Base-by-base conservation (phyloP, 176 grass and related monocot genomes). In the Cenchrus americanus region DNA sequence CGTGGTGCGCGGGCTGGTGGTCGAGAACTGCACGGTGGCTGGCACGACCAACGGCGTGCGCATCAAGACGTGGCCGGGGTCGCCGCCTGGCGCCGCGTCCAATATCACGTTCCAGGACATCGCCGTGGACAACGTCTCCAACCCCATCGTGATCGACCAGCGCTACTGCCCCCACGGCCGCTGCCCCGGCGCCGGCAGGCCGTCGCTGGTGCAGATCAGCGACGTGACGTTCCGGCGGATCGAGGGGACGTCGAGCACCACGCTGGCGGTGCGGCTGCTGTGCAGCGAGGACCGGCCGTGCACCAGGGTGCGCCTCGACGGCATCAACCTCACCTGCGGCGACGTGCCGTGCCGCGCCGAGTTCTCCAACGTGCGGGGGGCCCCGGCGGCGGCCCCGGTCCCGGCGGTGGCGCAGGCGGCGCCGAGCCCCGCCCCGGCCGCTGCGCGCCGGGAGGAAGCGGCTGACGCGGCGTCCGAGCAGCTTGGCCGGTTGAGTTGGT, bases 131-230 rank as follows among this genome's bases (percentile, higher is more conserved):
- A 54, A 66, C 77, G 89, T 92, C 43, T 65, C 82, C 62, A 97
- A 94, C 69, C 91, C 94, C 72, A 86, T 97, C 82, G 64, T 97
- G 60, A 90, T 97, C 47, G 94, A 97, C 81, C 91, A 97, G 84
- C 10, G 22, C 0, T 97, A 97, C 80, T 92, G 89, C 84, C 89
- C 91, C 3, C 57, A 84, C 42, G 18, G 57, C 19, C 47, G 8
- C 6, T 97, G 94, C 86, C 8, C 62, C 47, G 15, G 27, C 79
- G 30, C 34, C 60, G 43, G 43, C 43, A 44, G 6, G 82, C 90
- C 90, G 0, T 92, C 86, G 14, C 54, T 50, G 68, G 90, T 89
- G 63, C 61, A 88, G 86, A 92, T 88, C 72, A 88, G 86, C 79
- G 75, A 88, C 66, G 79, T 92, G 37, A 80, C 57, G 3, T 92